Evolutionary conservation across 345 rosid species (phyloP).

Genomic region (Populus alba): DNA sequence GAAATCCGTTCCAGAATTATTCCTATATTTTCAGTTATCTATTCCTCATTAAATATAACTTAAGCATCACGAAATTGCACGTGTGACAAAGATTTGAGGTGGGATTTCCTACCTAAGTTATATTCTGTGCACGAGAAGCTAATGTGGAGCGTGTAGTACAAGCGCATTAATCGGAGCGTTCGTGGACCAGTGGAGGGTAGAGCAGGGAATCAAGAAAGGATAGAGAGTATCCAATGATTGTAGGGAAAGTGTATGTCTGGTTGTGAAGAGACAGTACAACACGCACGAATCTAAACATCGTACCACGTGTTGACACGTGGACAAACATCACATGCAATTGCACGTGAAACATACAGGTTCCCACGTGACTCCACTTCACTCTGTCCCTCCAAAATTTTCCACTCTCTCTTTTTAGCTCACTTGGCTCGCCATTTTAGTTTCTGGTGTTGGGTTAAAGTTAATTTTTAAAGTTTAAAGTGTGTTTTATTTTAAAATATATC

Average conservation of each 20-base stretch:
- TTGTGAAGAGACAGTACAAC: slow-evolving; percentile 33
- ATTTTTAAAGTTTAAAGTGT: too few relatives aligned
- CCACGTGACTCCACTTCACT: slow-evolving; percentile 31
- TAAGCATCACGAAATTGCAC: too few relatives aligned
- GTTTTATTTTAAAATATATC: too few relatives aligned
- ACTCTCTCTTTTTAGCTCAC: background rate
- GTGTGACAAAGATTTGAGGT: background rate
- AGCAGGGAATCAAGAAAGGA: background rate
- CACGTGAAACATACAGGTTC: slow-evolving; percentile 28
- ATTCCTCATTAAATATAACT: too few relatives aligned
- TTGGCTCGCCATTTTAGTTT: background rate
- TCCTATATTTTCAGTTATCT: too few relatives aligned
- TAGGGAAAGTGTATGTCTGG: slow-evolving; percentile 32
- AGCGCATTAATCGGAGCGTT: background rate
- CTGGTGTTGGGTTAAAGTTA: too few relatives aligned
- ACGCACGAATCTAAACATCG: slow-evolving; percentile 32
- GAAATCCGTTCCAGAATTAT: too few relatives aligned
- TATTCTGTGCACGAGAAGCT: too few relatives aligned
- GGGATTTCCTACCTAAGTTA: background rate
- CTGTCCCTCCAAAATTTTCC: background rate
- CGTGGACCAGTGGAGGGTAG: background rate
- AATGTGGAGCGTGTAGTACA: background rate
- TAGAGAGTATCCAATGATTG: slow-evolving; percentile 41
- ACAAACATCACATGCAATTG: slow-evolving; percentile 2
- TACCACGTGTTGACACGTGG: slow-evolving; percentile 27